A percentile compares a stretch with the other conserved stretches of the same genome.
Conservation (phyloP, 768 basidiomycete species). For the Suillus discolor region DNA sequence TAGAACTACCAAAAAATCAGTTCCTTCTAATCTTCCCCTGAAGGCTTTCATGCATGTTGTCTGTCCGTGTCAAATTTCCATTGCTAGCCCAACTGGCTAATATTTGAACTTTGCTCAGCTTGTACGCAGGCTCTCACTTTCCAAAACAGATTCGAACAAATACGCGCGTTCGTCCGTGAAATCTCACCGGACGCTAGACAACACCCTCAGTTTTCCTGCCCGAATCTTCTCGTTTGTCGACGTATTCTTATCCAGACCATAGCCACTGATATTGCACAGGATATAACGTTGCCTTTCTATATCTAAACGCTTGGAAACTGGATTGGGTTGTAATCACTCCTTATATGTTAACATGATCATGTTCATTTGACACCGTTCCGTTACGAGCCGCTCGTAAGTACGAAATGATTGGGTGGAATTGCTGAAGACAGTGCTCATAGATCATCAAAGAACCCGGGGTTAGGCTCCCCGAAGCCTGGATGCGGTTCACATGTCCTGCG, state of each 20-base stretch:
- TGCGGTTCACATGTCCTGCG: neutral
- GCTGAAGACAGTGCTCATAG: neutral
- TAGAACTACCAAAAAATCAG: neutral
- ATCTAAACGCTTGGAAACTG: neutral
- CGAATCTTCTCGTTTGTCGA: conserved; percentile 1
- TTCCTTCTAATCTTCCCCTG: neutral
- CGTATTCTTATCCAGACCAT: neutral
- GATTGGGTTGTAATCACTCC: neutral
- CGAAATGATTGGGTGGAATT: neutral
- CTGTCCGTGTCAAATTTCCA: neutral
- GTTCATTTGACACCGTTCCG: neutral
- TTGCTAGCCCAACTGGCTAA: neutral
- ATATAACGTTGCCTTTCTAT: conserved; percentile 3
- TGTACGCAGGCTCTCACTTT: neutral
- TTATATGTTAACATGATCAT: neutral
- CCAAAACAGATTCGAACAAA: neutral
- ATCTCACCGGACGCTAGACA: neutral
- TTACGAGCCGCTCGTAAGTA: neutral
- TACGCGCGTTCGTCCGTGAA: neutral
- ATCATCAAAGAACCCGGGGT: neutral
- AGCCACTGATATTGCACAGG: conserved; percentile 3
- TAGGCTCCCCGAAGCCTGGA: neutral
- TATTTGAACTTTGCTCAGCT: neutral
- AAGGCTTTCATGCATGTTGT: conserved; percentile 8
- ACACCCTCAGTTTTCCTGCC: neutral